Base-by-base conservation (phyloP, 441 rosid species). In the Mallotus japonicus region DNA sequence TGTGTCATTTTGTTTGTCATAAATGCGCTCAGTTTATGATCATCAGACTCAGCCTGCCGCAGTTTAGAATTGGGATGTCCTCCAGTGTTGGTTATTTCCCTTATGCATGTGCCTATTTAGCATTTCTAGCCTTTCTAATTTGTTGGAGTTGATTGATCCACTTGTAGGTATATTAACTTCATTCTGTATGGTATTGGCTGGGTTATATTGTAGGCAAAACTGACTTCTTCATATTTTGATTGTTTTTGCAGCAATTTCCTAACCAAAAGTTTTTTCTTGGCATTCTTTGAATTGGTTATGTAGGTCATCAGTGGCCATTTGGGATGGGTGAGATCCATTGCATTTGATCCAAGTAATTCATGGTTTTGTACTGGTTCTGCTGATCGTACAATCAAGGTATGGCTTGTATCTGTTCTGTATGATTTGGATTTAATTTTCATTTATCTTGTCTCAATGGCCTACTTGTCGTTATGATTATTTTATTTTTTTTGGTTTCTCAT, bases 291-390 rank as follows among this genome's bases (percentile, higher is more conserved):
- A 77, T 59, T 55, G 42, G 37, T 76, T 72, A 59, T 75, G 70
- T 65, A 90, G 92, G 93, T 88, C 75, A 91, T 95, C 74, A 91
- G 95, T 65, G 98, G 96, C 56, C 99, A 95, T 82, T 81, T 95
- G 87, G 99, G 99, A 70, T 95, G 98, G 98, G 98, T 95, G 69
- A 87, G 98, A 82, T 91, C 98, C 62, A 63, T 95, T 56, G 96
- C 98, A 13, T 92, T 95, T 84, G 97, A 95, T 85, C 97, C 98
- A 4, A 92, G 99, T 83, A 95, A 91, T 81, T 74, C 85, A 65
- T 91, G 97, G 98, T 95, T 95, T 78, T 93, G 98, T 76, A 93
- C 97, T 75, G 99, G 99, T 56, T 95, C 98, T 71, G 97, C 98
- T n/a, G 98, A 95, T 82, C 92, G 97, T 70, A 91, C 97, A 54